Evolutionary conservation across 75 land plant genomes (phyloP), one percentile per base, ranked within the genome.

Genomic region (Picea sitchensis): DNA sequence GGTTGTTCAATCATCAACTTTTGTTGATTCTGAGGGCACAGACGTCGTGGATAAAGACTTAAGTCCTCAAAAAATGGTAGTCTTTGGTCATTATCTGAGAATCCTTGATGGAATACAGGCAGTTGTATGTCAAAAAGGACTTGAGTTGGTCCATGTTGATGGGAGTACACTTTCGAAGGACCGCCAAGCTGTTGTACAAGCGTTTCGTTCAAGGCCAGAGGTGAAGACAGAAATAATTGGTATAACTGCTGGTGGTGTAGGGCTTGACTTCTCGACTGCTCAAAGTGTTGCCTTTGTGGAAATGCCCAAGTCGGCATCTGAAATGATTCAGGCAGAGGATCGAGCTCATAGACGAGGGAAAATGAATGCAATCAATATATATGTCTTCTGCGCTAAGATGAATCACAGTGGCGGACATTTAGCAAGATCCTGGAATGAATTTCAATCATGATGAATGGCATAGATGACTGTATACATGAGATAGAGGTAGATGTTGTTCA

Each of bases 61-160:
- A n/a, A 34, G 57, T 65, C 58, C 81, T 65, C 86, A 80, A 61
- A 92, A 96, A 84, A 94, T 90, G 92, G 87, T 96, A 65, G 86
- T 96, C 36, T 96, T 96, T 92, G 95, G 86, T 38, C 97, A 94
- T 81, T 95, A 96, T 81, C 75, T 83, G 57, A 92, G 90, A 76
- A 95, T 96, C 76, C 85, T 96, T 75, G 87, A 96, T 87, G 84
- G 89, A 74, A 72, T 96, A 44, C 98, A 96, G 90, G 97, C 94
- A 78, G 81, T 88, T 77, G 58, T 96, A 17, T 89, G 85, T 79
- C 87, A 86, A 62, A 92, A 90, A 57, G 87, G 86, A n/a, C 79
- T 96, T 58, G 86, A 89, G 26, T 91, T 86, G 90, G 86, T 96
- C 18, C 93, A 95, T 20, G 88, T 96, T 85, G 99, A 96, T 85